Base-by-base conservation (phyloP, 2,329 filamentous ascomycete species). In the Herpotrichia juniperi region DNA sequence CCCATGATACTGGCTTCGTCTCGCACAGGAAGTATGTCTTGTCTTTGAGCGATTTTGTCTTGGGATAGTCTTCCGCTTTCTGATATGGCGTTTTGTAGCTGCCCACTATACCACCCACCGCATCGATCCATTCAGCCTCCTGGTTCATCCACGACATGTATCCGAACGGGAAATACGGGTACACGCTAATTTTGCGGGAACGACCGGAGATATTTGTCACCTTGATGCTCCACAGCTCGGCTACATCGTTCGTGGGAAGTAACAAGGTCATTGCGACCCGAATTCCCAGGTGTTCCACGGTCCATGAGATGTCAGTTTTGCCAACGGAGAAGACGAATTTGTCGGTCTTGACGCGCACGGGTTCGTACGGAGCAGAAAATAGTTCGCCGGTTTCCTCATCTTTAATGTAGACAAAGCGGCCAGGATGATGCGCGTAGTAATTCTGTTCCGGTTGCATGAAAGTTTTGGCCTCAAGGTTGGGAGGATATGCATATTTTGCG, bases 101-200 rank as follows among this genome's bases (percentile, higher is more conserved):
- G 21, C 74, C 80, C 10, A 85, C 75, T 11, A 85, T 73, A 21
- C 79, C 82, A 19, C 73, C 72, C 17, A 83, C 72, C 9, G 81
- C 78, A 5, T 69, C 49, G 19, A 77, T 74, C 73, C 80, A 84
- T 56, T 81, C 78, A 30, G 78, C 81, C 26, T 80, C 80, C 63
- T 83, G 82, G 63, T 83, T 84, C 82, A 84, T 85, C 82, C 82
- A 84, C 12, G 82, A 84, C 80, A 83, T 83, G 69, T 82, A 83
- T n/a, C 82, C 82, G 47, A 84, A 76, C 30, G 81, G 78, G 67
- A 84, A 85, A 59, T 83, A 83, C 0, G 82, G 81, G 52, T 82
- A 83, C 25, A 84, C 68, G 63, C 80, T 81, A 55, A 84, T 64
- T 40, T 74, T 78, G 12, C 81, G 76, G 5, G 74, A 67, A 3